Conservation (phyloP, 495 filamentous ascomycete genomes). For the Polyplosphaeria fusca region DNA sequence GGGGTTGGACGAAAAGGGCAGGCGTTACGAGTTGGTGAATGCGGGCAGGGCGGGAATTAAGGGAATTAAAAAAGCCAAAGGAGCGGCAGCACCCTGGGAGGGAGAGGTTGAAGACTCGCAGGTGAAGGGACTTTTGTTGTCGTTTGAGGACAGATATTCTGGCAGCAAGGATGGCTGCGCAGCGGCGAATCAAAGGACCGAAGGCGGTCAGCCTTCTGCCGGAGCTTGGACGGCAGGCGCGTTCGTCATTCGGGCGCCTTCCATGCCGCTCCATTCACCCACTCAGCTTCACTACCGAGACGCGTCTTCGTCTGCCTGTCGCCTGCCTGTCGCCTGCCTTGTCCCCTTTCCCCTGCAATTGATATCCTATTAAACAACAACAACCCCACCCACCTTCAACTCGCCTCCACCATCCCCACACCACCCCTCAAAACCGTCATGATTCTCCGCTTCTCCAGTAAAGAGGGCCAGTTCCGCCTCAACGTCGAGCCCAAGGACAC, state of each 20-base stretch:
- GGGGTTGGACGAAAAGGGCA: too few relatives aligned
- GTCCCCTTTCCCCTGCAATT: not conserved
- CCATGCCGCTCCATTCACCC: slow-evolving; percentile 6
- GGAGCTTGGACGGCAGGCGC: not conserved
- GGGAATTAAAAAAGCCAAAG: slow-evolving; percentile 11
- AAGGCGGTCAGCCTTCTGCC: not conserved
- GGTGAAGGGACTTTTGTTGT: not conserved
- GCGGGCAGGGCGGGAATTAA: not conserved
- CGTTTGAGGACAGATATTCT: slow-evolving; percentile 2
- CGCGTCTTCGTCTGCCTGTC: slow-evolving; percentile 12
- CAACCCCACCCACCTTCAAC: not conserved
- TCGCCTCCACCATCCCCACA: not conserved
- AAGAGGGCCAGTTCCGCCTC: slow-evolving; percentile 69
- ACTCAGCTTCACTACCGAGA: not conserved
- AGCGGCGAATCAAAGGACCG: not conserved
- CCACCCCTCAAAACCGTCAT: slow-evolving; percentile 42
- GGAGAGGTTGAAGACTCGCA: not conserved
- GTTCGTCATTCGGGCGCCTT: slow-evolving; percentile 20
- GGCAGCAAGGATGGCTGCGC: not conserved
- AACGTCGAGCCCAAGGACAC: slow-evolving; percentile 55
- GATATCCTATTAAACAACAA: not conserved
- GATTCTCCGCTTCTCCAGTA: slow-evolving; percentile 65
- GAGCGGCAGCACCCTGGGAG: not conserved
- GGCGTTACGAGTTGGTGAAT: not conserved
- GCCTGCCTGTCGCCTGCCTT: not conserved